Conservation (phyloP, 1,139 yeast species). For the Yamadazyma oceani region DNA sequence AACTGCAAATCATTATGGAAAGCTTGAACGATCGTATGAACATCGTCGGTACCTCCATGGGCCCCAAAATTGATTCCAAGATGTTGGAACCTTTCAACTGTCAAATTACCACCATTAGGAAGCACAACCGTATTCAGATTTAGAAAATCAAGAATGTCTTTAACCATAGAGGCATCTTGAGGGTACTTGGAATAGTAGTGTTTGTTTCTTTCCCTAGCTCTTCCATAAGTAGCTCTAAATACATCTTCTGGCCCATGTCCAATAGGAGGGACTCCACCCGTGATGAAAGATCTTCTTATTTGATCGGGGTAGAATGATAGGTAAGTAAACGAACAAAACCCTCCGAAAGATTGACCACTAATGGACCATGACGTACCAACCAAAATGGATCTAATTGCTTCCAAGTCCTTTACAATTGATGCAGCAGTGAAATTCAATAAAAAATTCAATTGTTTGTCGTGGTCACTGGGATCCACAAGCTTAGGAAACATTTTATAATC, state of each 20-base stretch:
- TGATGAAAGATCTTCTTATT: slow-evolving; percentile 41
- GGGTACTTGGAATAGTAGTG: slow-evolving; percentile 52
- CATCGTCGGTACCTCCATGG: slow-evolving; percentile 47
- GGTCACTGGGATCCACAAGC: slow-evolving; percentile 18
- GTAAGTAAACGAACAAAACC: slow-evolving; percentile 52
- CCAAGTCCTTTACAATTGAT: slow-evolving; percentile 51
- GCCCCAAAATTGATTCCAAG: slow-evolving; percentile 52
- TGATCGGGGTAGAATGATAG: slow-evolving; percentile 44
- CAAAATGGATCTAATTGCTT: slow-evolving; percentile 38
- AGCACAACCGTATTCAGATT: slow-evolving; percentile 25
- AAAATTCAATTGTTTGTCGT: slow-evolving; percentile 33
- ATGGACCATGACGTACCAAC: slow-evolving; percentile 48
- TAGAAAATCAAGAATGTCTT: slow-evolving; percentile 37
- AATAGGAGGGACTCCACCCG: slow-evolving; percentile 62
- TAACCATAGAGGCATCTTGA: slow-evolving; percentile 40
- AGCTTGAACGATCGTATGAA: slow-evolving; percentile 44
- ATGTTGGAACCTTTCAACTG: slow-evolving; percentile 53
- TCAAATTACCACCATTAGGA: slow-evolving; percentile 51
- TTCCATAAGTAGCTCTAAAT: slow-evolving; percentile 44
- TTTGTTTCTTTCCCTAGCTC: slow-evolving; percentile 47
- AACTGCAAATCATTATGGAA: slow-evolving; percentile 37
- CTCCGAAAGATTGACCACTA: slow-evolving; percentile 60
- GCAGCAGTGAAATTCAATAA: slow-evolving; percentile 51
- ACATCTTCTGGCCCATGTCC: slow-evolving; percentile 44
- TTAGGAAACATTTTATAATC: slow-evolving; percentile 30